Evolutionary conservation across 768 basidiomycete species (phyloP).

Genomic region (Amanita muscaria): DNA sequence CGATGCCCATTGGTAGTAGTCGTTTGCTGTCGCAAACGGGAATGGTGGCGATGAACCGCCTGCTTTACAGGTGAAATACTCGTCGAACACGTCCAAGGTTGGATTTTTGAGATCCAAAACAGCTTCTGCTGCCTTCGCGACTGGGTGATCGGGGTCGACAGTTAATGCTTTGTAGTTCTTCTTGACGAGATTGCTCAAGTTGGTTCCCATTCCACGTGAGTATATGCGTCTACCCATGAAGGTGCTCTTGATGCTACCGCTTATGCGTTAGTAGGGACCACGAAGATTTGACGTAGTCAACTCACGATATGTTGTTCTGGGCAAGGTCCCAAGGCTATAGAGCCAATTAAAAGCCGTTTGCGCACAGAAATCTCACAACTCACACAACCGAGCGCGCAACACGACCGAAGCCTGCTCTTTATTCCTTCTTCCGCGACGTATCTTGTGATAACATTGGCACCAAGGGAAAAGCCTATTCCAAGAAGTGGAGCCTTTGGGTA

Average conservation of each 20-base stretch:
- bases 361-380: slow-evolving; percentile 25
- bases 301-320: slow-evolving; percentile 38
- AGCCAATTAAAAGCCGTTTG: slow-evolving; percentile 10
- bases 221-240: slow-evolving; percentile 59
- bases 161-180: slow-evolving; percentile 41
- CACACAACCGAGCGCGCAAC: slow-evolving; percentile 69
- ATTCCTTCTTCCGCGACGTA: slow-evolving; percentile 82
- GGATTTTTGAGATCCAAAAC: slow-evolving; percentile 42
- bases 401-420: slow-evolving; percentile 50
- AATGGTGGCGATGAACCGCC: slow-evolving; percentile 57
- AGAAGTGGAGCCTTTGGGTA: slow-evolving; percentile 79
- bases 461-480: slow-evolving; percentile 89
- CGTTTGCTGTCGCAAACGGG: slow-evolving; percentile 36
- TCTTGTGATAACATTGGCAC: slow-evolving; percentile 83
- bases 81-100: slow-evolving; percentile 50
- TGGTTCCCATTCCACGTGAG: slow-evolving; percentile 71
- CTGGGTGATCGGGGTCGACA: slow-evolving; percentile 39
- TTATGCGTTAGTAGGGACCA: background rate
- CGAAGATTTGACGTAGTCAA: slow-evolving; percentile 15
- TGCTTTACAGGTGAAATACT: slow-evolving; percentile 54
- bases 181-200: slow-evolving; percentile 51
- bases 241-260: slow-evolving; percentile 40
- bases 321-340: slow-evolving; percentile 45
- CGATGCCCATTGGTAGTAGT: slow-evolving; percentile 45
- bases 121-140: slow-evolving; percentile 39